Evolutionary conservation across 2,329 filamentous ascomycete species (phyloP).

Genomic region (Claviceps sp.): DNA sequence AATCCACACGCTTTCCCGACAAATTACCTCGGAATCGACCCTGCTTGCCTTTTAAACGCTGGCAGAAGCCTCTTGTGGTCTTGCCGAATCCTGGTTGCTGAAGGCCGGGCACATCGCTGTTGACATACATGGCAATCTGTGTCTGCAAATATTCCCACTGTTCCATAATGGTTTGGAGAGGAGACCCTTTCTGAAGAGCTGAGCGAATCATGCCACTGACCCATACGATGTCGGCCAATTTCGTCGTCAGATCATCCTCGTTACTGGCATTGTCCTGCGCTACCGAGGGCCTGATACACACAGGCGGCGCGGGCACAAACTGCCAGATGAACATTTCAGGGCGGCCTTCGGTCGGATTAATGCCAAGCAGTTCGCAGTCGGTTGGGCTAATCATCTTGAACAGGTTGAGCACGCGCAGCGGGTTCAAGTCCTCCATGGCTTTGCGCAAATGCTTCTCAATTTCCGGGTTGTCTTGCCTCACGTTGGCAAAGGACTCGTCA

Average conservation of each 20-base stretch:
- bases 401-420: constrained; percentile 74
- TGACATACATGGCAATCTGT: constrained; percentile 95
- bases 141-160: constrained; percentile 96
- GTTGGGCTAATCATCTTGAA: constrained; percentile 76
- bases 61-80: constrained; percentile 83
- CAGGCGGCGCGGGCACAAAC: constrained; percentile 82
- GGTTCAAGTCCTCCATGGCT: constrained; percentile 88
- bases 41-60: constrained; percentile 92
- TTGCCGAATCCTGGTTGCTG: constrained; percentile 79
- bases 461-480: constrained; percentile 65
- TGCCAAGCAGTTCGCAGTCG: constrained; percentile 82
- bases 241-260: constrained; percentile 92
- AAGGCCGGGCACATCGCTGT: constrained; percentile 89
- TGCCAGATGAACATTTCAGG: constrained; percentile 99
- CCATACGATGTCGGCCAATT: constrained; percentile 91
- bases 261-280: constrained; percentile 86
- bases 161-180: constrained; percentile 85
- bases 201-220: constrained; percentile 79
- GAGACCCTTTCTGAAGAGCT: constrained; percentile 68
- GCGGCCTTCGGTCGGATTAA: constrained; percentile 73
- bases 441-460: constrained; percentile 85
- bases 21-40: constrained; percentile 93
- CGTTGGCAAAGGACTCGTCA: constrained; percentile 71
- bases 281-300: constrained; percentile 88
- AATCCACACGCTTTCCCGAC: constrained; percentile 96